These are phyloP conservation scores for Lachancea sp. DNA, from an alignment of 805 yeast genomes.

Conservation along the genomic window DNA sequence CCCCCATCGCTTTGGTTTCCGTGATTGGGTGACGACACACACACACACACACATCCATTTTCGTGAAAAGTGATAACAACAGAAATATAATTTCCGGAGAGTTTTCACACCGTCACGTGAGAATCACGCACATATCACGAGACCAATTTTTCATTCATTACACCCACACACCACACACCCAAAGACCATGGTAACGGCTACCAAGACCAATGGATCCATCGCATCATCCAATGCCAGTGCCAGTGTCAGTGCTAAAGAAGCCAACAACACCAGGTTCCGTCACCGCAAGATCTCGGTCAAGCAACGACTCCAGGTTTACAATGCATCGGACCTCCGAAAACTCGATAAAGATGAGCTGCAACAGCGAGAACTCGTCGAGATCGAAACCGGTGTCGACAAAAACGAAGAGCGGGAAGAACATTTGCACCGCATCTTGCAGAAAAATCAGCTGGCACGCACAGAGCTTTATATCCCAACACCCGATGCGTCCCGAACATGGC, in stretches of 20 bases:
- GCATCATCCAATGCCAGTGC: background rate
- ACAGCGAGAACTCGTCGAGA: slow-evolving; percentile 79
- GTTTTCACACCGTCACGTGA: too few species aligned
- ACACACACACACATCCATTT: too few species aligned
- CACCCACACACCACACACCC: slow-evolving; percentile 2
- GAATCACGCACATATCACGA: too few species aligned
- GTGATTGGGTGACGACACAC: too few species aligned
- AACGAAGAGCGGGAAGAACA: slow-evolving; percentile 97
- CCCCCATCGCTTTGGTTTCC: too few species aligned
- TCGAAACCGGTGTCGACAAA: slow-evolving; percentile 97
- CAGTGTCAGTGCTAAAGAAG: slow-evolving; percentile 6
- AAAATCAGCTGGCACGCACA: slow-evolving; percentile 44
- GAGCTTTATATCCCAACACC: slow-evolving; percentile 85
- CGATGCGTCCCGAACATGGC: slow-evolving; percentile 81
- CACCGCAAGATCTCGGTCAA: slow-evolving; percentile 93
- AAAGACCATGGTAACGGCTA: background rate
- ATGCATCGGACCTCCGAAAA: slow-evolving; percentile 75
- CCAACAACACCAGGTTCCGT: slow-evolving; percentile 60
- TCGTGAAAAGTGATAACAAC: too few species aligned
- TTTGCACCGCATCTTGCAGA: slow-evolving; percentile 83
- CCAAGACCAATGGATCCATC: background rate
- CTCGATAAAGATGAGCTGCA: slow-evolving; percentile 49
- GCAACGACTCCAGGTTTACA: slow-evolving; percentile 70
- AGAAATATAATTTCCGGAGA: too few species aligned
- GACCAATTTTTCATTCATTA: too few species aligned